Conservation (phyloP, 306 rosid genomes). For the Urtica urens region DNA sequence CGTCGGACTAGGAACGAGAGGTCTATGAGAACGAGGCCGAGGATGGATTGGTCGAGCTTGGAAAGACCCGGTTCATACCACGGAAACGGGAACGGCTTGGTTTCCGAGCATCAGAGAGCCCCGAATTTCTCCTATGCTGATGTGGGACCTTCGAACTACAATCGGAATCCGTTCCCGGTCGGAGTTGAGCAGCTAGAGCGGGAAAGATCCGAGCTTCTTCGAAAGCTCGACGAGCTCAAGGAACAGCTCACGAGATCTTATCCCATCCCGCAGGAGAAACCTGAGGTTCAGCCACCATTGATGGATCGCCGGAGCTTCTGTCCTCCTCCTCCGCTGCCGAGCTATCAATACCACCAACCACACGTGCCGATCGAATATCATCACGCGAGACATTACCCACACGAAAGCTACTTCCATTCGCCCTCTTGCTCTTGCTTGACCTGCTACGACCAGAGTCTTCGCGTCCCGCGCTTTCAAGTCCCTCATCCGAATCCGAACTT, state of each 20-base stretch:
- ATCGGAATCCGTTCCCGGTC: slow-evolving; percentile 7
- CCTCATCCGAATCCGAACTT: slow-evolving; percentile 14
- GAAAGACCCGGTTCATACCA: slow-evolving; percentile 24
- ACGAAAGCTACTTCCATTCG: slow-evolving; percentile 17
- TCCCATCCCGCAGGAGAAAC: slow-evolving; percentile 25
- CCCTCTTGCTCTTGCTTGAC: slow-evolving; percentile 24
- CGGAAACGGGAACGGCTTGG: slow-evolving; percentile 7
- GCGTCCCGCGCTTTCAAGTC: slow-evolving; percentile 4
- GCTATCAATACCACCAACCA: slow-evolving; percentile 17
- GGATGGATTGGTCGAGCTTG: slow-evolving; percentile 12
- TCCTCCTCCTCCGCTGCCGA: slow-evolving; percentile 17
- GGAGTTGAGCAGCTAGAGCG: slow-evolving; percentile 18
- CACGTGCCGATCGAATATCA: slow-evolving; percentile 10
- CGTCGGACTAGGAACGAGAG: slow-evolving; percentile 11
- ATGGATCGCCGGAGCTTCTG: slow-evolving; percentile 17
- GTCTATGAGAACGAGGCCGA: slow-evolving; percentile 12
- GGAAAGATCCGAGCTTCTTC: slow-evolving; percentile 26
- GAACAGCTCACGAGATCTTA: slow-evolving; percentile 24
- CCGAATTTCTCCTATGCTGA: slow-evolving; percentile 15
- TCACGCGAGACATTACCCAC: slow-evolving; percentile 12
- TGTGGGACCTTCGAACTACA: slow-evolving; percentile 31
- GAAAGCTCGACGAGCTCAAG: slow-evolving; percentile 37
- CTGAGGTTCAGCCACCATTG: slow-evolving; percentile 18
- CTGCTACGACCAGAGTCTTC: slow-evolving; percentile 24
- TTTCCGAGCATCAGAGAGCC: slow-evolving; percentile 16